A percentile compares a stretch with the other conserved stretches of the same genome.
Conservation (phyloP, 306 rosid species). For the Dalbergia cochinchinensis region DNA sequence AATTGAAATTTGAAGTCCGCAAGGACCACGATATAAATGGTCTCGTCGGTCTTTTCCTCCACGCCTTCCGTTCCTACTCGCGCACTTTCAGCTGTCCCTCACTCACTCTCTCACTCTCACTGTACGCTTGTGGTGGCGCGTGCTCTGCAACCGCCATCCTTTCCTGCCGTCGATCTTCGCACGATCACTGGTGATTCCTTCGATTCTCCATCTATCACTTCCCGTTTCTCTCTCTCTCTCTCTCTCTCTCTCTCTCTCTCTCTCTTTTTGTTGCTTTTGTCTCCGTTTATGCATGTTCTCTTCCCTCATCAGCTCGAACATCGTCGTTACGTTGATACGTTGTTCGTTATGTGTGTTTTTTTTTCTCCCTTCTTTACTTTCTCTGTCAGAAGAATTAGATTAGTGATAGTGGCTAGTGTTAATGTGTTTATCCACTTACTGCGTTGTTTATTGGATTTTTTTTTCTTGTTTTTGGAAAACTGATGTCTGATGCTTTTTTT, state of each 20-base stretch:
- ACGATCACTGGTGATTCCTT: conserved; percentile 35
- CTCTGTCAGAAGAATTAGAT: background rate
- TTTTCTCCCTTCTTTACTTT: no score
- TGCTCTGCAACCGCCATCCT: background rate
- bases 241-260: background rate
- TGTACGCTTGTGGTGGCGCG: conserved; percentile 31
- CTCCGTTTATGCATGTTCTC: background rate
- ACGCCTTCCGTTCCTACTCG: background rate
- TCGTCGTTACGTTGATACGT: background rate
- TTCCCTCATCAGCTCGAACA: background rate
- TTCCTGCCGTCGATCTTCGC: background rate
- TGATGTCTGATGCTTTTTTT: background rate
- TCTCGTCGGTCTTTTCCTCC: background rate
- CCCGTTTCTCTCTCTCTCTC: background rate
- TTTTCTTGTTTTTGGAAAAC: no score
- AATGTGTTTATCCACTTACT: background rate
- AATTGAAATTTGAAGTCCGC: conserved; percentile 44
- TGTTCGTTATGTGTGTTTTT: background rate
- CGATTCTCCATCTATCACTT: background rate
- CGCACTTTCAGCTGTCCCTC: background rate
- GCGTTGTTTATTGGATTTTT: conserved; percentile 28
- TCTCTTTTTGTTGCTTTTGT: background rate
- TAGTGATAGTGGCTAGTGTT: no score
- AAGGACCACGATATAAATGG: background rate
- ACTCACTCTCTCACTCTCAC: background rate